Percentiles rank a stretch among this genome's conserved stretches.
phyloP scores from a whole-genome alignment of 2,329 filamentous ascomycete species.

The Botrytis medusae region DNA sequence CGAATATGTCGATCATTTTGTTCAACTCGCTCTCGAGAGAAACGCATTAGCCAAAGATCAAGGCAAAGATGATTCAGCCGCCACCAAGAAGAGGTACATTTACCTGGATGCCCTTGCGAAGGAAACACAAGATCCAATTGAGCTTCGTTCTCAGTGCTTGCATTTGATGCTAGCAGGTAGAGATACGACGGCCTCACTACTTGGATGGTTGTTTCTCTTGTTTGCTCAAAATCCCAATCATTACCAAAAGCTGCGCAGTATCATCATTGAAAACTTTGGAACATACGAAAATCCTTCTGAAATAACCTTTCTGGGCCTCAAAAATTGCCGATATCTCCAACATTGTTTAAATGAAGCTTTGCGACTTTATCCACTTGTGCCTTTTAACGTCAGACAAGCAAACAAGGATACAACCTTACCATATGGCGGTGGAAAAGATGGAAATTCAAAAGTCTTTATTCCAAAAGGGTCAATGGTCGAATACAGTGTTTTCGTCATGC shows the following conservation, averaged over 20 bases:
- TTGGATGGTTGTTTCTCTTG: conserved; percentile 39
- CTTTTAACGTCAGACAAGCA: conserved; percentile 31
- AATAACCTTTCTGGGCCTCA: conserved; percentile 50
- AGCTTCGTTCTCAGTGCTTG: conserved; percentile 47
- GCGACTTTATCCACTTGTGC: conserved; percentile 43
- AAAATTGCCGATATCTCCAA: conserved; percentile 53
- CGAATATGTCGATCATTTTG: conserved; percentile 48
- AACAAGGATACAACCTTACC: conserved; percentile 34
- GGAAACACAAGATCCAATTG: conserved; percentile 46
- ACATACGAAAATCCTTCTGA: conserved; percentile 45
- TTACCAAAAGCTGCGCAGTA: conserved; percentile 35
- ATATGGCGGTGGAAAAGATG: conserved; percentile 36
- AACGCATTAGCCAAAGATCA: conserved; percentile 30
- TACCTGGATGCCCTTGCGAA: conserved; percentile 48
- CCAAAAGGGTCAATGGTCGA: conserved; percentile 27
- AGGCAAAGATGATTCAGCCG: conserved; percentile 40
- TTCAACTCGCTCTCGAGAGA: conserved; percentile 33
- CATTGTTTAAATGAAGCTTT: conserved; percentile 54
- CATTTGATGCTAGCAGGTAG: conserved; percentile 43
- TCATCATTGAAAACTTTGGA: conserved; percentile 30
- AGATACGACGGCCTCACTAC: conserved; percentile 44
- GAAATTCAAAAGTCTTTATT: conserved; percentile 35
- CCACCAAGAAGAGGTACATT: conserved; percentile 45
- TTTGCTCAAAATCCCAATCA: conserved; percentile 35
- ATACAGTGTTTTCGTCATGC: conserved; percentile 38